Conservation (phyloP, 257 asterid genomes). For the Solanum pimpinellifolium region DNA sequence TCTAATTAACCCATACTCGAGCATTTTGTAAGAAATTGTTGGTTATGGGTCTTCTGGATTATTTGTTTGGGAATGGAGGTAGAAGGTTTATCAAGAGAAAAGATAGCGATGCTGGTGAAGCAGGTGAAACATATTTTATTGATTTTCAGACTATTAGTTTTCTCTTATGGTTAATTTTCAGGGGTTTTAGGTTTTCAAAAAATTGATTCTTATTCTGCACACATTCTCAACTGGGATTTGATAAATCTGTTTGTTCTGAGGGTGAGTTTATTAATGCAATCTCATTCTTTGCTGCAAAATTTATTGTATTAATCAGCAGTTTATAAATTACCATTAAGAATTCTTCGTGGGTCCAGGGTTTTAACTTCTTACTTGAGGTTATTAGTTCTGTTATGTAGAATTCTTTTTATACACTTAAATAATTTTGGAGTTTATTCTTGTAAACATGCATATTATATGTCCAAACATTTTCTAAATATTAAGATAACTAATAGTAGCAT, state of each 20-base stretch:
- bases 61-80: constrained; percentile 30
- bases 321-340: not conserved
- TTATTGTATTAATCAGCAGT: not conserved
- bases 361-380: not conserved
- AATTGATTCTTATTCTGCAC: not conserved
- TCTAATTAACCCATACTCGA: not conserved
- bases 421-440: not conserved
- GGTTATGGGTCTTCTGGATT: constrained; percentile 46
- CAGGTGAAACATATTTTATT: constrained; percentile 28
- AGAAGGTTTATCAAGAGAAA: constrained; percentile 64
- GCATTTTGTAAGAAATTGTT: not conserved
- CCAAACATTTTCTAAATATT: not conserved
- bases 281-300: not conserved
- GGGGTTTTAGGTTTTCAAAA: not conserved
- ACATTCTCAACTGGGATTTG: not conserved
- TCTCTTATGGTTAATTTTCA: not conserved
- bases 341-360: not conserved
- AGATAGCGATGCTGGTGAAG: constrained; percentile 85
- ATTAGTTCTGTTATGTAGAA: not conserved
- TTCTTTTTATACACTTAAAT: fast-evolving
- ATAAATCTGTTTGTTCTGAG: not conserved
- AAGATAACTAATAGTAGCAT: not conserved
- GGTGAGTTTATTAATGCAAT: not conserved
- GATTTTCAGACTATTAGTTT: not conserved
- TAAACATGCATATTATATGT: not conserved